Evolutionary conservation across 225 moss, liverwort and hornwort species (phyloP).

Genomic region (Anthoceros angustus): DNA sequence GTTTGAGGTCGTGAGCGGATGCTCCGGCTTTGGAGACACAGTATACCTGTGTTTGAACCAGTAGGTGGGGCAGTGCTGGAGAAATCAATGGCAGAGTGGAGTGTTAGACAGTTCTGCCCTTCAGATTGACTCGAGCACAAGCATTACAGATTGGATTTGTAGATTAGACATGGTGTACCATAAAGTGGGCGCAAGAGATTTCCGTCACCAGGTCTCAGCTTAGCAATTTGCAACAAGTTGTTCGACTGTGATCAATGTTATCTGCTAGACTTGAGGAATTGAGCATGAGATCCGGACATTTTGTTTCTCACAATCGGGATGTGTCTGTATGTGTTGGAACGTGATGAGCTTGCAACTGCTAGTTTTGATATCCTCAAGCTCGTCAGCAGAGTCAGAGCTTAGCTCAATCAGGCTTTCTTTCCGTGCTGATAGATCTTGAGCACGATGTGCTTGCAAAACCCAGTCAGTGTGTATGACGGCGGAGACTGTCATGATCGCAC

Average conservation of each 20-base stretch:
- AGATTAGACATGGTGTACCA: too few relatives aligned
- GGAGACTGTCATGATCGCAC: constrained; percentile 23
- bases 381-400: not conserved
- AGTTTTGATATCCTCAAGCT: not conserved
- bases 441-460: constrained; percentile 21
- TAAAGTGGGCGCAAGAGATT: too few relatives aligned
- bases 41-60: constrained; percentile 19
- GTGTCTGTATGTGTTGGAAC: constrained; percentile 8
- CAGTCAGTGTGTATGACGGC: constrained; percentile 30
- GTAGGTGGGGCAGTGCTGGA: constrained; percentile 13
- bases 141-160: too few relatives aligned
- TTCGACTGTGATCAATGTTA: too few relatives aligned
- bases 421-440: constrained; percentile 15
- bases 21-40: constrained; percentile 19
- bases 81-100: not conserved
- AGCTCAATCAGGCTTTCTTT: constrained; percentile 4
- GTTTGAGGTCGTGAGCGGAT: constrained; percentile 17
- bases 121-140: too few relatives aligned
- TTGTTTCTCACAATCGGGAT: too few relatives aligned
- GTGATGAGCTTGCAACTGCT: not conserved
- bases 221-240: too few relatives aligned
- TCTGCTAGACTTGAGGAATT: too few relatives aligned
- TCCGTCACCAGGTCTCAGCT: too few relatives aligned
- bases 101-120: too few relatives aligned
- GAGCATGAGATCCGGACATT: too few relatives aligned